A percentile compares a stretch with the other conserved stretches of the same genome.
phyloP scores from a whole-genome alignment of 2,329 filamentous ascomycete species.

The Fusarium sp. region DNA sequence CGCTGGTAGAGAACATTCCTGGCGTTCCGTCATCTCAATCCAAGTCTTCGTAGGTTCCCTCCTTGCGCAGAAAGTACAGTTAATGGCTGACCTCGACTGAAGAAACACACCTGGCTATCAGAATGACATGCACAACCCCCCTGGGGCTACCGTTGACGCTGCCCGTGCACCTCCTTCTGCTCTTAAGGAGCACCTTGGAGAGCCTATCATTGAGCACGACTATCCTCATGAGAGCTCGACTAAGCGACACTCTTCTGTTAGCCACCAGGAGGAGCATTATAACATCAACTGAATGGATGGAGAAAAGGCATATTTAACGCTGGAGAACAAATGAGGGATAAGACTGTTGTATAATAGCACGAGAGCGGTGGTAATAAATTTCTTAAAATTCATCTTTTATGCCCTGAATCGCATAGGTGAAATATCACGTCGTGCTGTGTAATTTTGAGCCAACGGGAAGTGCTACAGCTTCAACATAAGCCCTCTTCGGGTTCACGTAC shows the following conservation, averaged over 20 bases:
- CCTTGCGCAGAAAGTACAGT: rapidly evolving
- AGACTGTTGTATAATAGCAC: rapidly evolving
- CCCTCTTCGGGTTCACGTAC: background rate
- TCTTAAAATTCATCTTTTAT: rapidly evolving
- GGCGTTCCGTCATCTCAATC: constrained; percentile 15
- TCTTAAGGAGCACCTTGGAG: constrained; percentile 41
- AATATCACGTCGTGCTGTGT: too few relatives aligned
- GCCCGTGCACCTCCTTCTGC: constrained; percentile 45
- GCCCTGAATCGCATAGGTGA: rapidly evolving
- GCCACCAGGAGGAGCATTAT: constrained; percentile 49
- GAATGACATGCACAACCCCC: background rate
- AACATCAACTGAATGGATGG: constrained; percentile 14
- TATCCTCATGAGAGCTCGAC: constrained; percentile 48
- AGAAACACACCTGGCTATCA: background rate
- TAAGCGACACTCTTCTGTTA: constrained; percentile 44
- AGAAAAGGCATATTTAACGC: rapidly evolving
- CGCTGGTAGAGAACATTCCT: constrained; percentile 22
- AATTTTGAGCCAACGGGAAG: too few relatives aligned
- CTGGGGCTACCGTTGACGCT: constrained; percentile 31
- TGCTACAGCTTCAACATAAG: background rate
- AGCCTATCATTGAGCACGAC: constrained; percentile 48
- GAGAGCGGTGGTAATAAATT: rapidly evolving
- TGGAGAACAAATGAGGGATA: rapidly evolving
- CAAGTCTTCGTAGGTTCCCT: background rate
- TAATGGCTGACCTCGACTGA: rapidly evolving